Base-by-base conservation (phyloP, 495 filamentous ascomycete species). In the Penicillium longicatenatum region DNA sequence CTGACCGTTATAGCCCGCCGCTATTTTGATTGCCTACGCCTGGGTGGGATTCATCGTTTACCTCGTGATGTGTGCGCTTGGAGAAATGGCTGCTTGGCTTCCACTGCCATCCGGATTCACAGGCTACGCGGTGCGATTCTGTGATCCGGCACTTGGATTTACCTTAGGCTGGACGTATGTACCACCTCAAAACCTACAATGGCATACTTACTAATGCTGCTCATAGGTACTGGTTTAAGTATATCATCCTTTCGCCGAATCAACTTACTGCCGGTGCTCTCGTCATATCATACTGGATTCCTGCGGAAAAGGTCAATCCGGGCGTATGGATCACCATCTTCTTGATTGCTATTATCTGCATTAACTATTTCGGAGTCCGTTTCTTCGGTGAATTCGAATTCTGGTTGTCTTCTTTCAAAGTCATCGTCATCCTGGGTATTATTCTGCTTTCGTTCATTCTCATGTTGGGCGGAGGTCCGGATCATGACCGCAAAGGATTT, bases 311-410 rank as follows among this genome's bases (percentile, higher is more conserved):
- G 30, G 72, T 81, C 45, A 78, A 76, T 55, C 59, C 75, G 0
- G 82, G 79, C 8, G 78, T 84, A 0, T 85, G 79, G 76, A 84
- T 86, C 22, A 74, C 82, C 0, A 61, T 86, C 9, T 79, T 85
- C 58, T 62, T 84, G 1, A 64, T 83, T 7, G 22, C 76, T n/a
- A 79, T 85, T 57, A 62, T 85, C 33, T 54, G 53, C 44, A 78
- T 85, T 68, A 85, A 85, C 60, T 80, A 82, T 65, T 79, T 84
- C 47, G 80, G 79, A 6, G 85, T 93, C 11, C 65, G 67, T 4
- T 89, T 88, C 74, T 92, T 91, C 56, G 90, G 90, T 39, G 90
- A 93, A 72, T 83, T 89, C 57, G 89, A 93, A 65, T 93, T 92
- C 70, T 91, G 88, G 88, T 84, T 93, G 46, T 88, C 84, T 3